These are phyloP conservation scores for Excoecaria agallocha DNA, from an alignment of 345 rosid genomes.

Conservation along the genomic window DNA sequence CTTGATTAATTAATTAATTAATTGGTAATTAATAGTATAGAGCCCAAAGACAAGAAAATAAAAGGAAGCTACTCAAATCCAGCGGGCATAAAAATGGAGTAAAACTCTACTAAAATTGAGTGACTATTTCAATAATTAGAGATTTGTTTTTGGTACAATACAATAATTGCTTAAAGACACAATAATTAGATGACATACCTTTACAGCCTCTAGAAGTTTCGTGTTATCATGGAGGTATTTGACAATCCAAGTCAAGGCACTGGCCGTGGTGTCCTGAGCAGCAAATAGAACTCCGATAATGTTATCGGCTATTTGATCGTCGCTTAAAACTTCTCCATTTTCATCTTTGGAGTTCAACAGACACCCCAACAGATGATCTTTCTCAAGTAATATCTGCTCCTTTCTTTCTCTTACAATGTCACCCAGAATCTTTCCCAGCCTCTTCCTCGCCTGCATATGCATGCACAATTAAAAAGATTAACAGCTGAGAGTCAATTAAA, in stretches of 20 bases:
- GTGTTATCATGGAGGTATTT: slow-evolving; percentile 72
- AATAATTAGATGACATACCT: slow-evolving; percentile 35
- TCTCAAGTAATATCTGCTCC: slow-evolving; percentile 42
- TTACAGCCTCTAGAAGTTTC: slow-evolving; percentile 63
- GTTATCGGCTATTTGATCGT: slow-evolving; percentile 62
- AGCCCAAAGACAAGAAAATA: slow-evolving; percentile 12
- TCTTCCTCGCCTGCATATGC: slow-evolving; percentile 54
- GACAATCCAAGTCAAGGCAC: slow-evolving; percentile 75
- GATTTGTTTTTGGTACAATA: no score
- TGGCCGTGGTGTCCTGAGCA: slow-evolving; percentile 76
- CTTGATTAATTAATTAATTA: no score
- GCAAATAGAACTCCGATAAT: slow-evolving; percentile 69
- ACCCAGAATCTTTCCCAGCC: slow-evolving; percentile 44
- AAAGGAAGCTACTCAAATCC: background rate
- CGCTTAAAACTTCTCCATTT: slow-evolving; percentile 31
- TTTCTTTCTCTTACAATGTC: slow-evolving; percentile 50
- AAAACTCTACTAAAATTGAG: no score
- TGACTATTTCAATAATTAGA: no score
- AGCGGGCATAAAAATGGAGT: no score
- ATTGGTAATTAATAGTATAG: no score
- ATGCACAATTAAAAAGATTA: background rate
- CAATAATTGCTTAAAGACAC: no score
- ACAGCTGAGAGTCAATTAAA: no score
- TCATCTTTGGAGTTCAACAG: slow-evolving; percentile 50
- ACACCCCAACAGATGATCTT: slow-evolving; percentile 48